Base-by-base conservation (phyloP, 2,329 filamentous ascomycete species). In the Fusarium goolgardi region DNA sequence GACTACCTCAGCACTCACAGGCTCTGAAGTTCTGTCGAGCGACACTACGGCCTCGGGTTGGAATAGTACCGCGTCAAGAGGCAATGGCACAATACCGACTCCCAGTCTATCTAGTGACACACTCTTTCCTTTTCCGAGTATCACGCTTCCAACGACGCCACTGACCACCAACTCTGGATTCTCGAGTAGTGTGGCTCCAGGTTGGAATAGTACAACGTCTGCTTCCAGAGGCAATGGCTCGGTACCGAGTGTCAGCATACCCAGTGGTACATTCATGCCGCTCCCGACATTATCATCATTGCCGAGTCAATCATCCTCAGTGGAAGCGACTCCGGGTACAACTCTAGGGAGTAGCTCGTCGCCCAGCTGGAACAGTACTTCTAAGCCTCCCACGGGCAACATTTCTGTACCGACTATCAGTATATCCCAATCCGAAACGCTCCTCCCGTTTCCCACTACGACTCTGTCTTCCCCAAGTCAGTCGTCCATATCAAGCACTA, bases 121-220 rank as follows among this genome's bases (percentile, higher is more conserved):
- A 5, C 47, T 29, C 7, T 5, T 59, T 0, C 23, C 63, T 4
- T 49, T 49, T 18, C 51, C 50, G 9, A 49, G 23, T 37, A 10
- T 16, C 4, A 27, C 32, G 8, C 46, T 50, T 20, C 46, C 46
- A 12, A 27, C 46, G 2, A 50, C 46, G 1, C 46, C 32, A 1
- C 8, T 58, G 2, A 41, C 34, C 0, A 34, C 56, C 15, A 15
- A n/a, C 11, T 25, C 51, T 13, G 18, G 4, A 6, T 10, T 15
- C 2, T 60, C 55, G 1, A 35, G 40, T 2, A 64, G 52, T 46
- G 11, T 40, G 3, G 27, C 35, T 18, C 37, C 59, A 18, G 34
- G 53, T 16, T 49, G 46, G 60, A 65, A 65, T 54, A n/a, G 9
- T 18, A 59, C 62, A 8, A 49, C 23, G 4, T 53, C 47, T 9